Conservation (phyloP, 192 early-diverging fungal species). For the Entomortierella chlamydospora region DNA sequence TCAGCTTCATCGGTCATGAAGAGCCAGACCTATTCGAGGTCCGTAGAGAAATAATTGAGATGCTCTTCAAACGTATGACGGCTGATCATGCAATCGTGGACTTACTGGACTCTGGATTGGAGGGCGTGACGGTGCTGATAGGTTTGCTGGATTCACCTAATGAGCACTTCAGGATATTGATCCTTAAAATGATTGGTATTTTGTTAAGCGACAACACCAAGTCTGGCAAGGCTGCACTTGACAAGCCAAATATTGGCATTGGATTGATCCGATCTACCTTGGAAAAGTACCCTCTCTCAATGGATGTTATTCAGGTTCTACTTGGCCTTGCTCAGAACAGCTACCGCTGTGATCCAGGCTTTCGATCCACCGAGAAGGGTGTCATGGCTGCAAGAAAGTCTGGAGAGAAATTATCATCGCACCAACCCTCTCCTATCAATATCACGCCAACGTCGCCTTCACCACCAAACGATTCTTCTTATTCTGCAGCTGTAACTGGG, state of each 20-base stretch:
- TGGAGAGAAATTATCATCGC: not conserved
- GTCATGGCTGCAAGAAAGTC: conserved; percentile 5
- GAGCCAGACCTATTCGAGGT: conserved; percentile 40
- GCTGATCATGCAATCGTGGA: conserved; percentile 45
- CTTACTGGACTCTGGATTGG: conserved; percentile 44
- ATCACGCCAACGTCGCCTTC: conserved; percentile 2
- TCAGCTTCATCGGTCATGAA: conserved; percentile 50
- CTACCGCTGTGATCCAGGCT: conserved; percentile 52
- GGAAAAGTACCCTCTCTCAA: conserved; percentile 49
- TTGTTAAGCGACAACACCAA: conserved; percentile 55
- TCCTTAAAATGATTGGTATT: conserved; percentile 59
- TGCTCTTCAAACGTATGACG: conserved; percentile 57
- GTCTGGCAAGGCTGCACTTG: conserved; percentile 44
- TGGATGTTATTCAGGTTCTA: conserved; percentile 56
- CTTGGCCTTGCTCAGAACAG: conserved; percentile 51
- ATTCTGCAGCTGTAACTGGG: not conserved
- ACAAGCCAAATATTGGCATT: conserved; percentile 53
- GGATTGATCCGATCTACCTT: conserved; percentile 37
- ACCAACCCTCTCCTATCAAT: not conserved
- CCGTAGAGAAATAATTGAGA: conserved; percentile 51
- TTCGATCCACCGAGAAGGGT: conserved; percentile 31
- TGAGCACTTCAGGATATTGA: conserved; percentile 50
- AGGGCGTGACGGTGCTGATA: conserved; percentile 51
- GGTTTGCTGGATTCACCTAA: conserved; percentile 51
- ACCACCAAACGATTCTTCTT: not conserved